phyloP scores from a whole-genome alignment of 148 eudicot genomes.

The Heliamphora exappendiculata region DNA sequence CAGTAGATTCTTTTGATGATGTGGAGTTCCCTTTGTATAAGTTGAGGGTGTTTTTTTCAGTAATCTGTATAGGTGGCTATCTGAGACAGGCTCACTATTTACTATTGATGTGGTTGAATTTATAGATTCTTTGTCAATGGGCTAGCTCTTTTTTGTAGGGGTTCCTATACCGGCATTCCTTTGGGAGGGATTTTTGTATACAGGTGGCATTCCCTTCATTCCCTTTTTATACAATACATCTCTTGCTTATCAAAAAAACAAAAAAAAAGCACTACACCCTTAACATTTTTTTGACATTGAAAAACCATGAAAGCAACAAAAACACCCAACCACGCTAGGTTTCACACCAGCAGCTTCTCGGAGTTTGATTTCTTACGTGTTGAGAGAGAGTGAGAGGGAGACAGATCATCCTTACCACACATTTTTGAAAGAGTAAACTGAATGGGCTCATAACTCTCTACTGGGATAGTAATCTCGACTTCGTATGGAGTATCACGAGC shows the following conservation, averaged over 20 bases:
- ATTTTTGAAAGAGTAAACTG: conserved; percentile 72
- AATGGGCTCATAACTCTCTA: conserved; percentile 62
- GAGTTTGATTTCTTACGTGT: background rate
- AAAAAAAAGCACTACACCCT: background rate
- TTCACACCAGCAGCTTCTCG: background rate
- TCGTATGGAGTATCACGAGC: conserved; percentile 57
- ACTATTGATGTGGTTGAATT: too few species aligned
- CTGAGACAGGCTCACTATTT: too few species aligned
- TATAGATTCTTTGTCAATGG: too few species aligned
- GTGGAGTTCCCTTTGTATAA: too few species aligned
- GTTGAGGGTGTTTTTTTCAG: too few species aligned
- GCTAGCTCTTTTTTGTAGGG: too few species aligned
- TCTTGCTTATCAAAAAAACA: background rate
- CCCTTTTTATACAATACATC: too few species aligned
- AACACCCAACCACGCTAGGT: background rate
- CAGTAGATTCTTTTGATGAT: too few species aligned
- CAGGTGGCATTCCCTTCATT: too few species aligned
- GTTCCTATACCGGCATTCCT: too few species aligned
- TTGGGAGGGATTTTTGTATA: too few species aligned
- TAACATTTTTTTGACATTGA: background rate
- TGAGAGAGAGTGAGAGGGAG: background rate
- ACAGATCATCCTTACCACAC: conserved; percentile 49
- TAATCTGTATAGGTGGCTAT: too few species aligned
- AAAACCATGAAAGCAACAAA: background rate
- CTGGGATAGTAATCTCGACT: conserved; percentile 71